A percentile compares a stretch with the other conserved stretches of the same genome.
These are phyloP conservation scores for Arabidopsis suecica DNA, from an alignment of 345 rosid species.

Conservation along the genomic window DNA sequence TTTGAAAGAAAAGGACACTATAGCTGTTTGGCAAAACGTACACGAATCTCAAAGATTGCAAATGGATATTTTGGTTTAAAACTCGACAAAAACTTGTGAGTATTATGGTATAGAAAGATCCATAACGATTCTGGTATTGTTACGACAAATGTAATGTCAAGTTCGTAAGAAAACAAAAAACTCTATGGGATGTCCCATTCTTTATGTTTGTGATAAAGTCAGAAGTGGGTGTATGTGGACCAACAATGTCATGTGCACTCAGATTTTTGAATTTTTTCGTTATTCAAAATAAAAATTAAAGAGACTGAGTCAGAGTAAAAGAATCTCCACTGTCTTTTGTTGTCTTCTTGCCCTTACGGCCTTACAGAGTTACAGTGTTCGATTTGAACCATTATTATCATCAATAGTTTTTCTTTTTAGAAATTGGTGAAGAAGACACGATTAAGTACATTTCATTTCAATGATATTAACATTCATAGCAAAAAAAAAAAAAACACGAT, in stretches of 20 bases:
- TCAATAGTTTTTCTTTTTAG: not conserved
- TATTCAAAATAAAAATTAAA: conserved; percentile 1
- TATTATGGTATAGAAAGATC: conserved; percentile 8
- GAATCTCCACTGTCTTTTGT: conserved; percentile 24
- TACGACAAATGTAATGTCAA: conserved; percentile 23
- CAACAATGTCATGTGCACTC: conserved; percentile 45
- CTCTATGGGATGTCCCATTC: conserved; percentile 32
- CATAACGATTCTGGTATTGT: conserved; percentile 31
- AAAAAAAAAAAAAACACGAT: too few species aligned
- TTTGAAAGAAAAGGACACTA: conserved; percentile 31
- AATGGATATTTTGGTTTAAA: not conserved
- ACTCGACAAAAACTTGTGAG: conserved; percentile 3
- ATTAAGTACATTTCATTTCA: too few species aligned
- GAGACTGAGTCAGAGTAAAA: conserved; percentile 26
- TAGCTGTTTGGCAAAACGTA: conserved; percentile 31
- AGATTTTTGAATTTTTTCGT: conserved; percentile 23
- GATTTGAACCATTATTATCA: conserved; percentile 21
- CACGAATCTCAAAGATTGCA: conserved; percentile 32
- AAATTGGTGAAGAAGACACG: conserved; percentile 24
- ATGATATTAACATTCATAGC: too few species aligned
- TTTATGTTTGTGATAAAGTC: conserved; percentile 39
- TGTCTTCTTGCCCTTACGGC: conserved; percentile 32
- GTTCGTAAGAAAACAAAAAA: conserved; percentile 33
- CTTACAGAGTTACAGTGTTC: conserved; percentile 22
- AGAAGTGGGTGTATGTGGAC: conserved; percentile 42